These are phyloP conservation scores for Rhizopus delemar DNA, from an alignment of 371 early-diverging fungal species.

Conservation along the genomic window DNA sequence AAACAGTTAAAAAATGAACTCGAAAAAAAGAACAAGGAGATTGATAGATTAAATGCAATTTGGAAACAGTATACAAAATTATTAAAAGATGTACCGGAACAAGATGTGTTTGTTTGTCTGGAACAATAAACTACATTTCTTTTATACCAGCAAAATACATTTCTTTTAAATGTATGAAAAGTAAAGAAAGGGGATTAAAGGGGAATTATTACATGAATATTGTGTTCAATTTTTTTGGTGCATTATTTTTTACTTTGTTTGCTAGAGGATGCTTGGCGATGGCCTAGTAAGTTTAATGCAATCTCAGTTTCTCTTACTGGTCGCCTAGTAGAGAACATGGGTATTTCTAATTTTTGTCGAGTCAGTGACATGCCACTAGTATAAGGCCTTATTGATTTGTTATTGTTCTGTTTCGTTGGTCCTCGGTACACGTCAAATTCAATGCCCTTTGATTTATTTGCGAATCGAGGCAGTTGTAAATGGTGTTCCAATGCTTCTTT, in stretches of 20 bases:
- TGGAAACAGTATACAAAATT: not conserved
- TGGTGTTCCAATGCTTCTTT: not conserved
- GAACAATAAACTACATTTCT: not conserved
- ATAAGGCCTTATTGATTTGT: slow-evolving; percentile 31
- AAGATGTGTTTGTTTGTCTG: not conserved
- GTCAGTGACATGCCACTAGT: slow-evolving; percentile 42
- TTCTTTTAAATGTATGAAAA: no score
- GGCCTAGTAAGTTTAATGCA: no score
- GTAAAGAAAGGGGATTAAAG: not conserved
- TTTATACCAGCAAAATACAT: not conserved
- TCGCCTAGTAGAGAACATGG: no score
- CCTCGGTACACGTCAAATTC: not conserved
- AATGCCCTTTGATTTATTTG: no score
- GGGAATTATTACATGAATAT: not conserved
- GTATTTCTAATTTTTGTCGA: not conserved
- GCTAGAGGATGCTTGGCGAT: no score
- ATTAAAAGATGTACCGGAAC: not conserved
- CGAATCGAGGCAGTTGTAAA: not conserved
- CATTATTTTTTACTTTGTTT: no score
- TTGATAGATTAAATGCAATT: not conserved
- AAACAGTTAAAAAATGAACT: not conserved
- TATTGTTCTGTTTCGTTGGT: slow-evolving; percentile 15
- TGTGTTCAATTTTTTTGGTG: no score
- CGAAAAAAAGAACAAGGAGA: not conserved
- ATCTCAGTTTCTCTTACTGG: no score